phyloP scores from a whole-genome alignment of 179 eudicot genomes.

The Corrigiola litoralis region DNA sequence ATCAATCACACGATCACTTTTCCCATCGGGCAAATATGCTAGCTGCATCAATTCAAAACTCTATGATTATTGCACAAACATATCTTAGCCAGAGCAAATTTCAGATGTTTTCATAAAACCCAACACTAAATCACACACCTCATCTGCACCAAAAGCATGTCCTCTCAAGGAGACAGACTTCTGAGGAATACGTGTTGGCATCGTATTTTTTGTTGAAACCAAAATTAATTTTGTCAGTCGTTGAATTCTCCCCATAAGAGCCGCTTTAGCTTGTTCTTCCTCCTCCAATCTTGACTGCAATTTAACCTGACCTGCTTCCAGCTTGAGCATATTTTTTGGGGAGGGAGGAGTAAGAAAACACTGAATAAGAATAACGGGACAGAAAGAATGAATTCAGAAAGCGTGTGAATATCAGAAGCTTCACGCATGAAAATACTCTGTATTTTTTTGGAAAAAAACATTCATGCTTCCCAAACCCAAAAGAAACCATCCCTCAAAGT shows the following conservation, averaged over 20 bases:
- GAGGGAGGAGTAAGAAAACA: not conserved
- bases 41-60: slow-evolving; percentile 25
- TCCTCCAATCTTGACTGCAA: slow-evolving; percentile 61
- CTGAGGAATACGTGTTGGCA: slow-evolving; percentile 23
- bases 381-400: not conserved
- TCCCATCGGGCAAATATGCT: slow-evolving; percentile 24
- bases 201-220: slow-evolving; percentile 57
- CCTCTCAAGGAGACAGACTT: slow-evolving; percentile 36
- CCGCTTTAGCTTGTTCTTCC: slow-evolving; percentile 73
- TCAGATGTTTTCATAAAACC: not conserved
- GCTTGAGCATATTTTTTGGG: slow-evolving; percentile 23
- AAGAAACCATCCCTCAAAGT: too few relatives aligned
- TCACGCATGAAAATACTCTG: too few relatives aligned
- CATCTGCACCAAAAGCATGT: slow-evolving; percentile 38
- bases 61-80: not conserved
- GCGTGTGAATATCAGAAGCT: too few relatives aligned
- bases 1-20: slow-evolving; percentile 5
- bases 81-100: not conserved
- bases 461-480: too few relatives aligned
- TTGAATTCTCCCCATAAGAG: slow-evolving; percentile 70
- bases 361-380: not conserved
- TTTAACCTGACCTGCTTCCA: slow-evolving; percentile 55
- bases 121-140: slow-evolving; percentile 11
- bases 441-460: too few relatives aligned
- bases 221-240: slow-evolving; percentile 62